Base-by-base conservation (phyloP, 495 filamentous ascomycete species). In the Baudoinia panamericana region DNA sequence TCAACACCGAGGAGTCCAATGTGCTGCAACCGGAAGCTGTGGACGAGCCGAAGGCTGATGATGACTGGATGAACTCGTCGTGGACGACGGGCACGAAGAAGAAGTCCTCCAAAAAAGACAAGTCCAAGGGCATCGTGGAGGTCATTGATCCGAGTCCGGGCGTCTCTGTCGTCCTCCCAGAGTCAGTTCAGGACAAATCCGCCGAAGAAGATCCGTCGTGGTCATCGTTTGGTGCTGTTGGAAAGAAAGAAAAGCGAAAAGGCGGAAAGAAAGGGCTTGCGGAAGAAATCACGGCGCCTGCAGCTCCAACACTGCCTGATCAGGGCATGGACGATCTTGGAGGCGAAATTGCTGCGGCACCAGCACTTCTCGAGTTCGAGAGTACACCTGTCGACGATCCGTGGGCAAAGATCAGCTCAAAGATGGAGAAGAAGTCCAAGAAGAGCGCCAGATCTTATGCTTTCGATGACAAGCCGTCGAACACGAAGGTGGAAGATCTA, bases 81-180 rank as follows among this genome's bases (percentile, higher is more conserved):
- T 51, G 47, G 47, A 37, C 46, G 2, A 54, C 51, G 12, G 47
- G 42, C 3, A 47, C 56, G 11, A 48, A 55, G n/a, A 60, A 57
- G 40, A 66, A 63, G 39, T 53, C 52, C 31, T 58, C 58, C 45
- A 65, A 65, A 47, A 63, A 61, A 27, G 41, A 36, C 30, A 55
- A 52, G 28, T 15, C 24, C 10, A 50, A 51, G 25, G 55, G 34
- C 19, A 43, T 51, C 12, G 32, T 49, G 6, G 54, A 51, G 27
- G 45, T 54, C 17, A 29, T 36, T 5, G 52, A 50, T 3, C 30
- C 38, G 13, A 38, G 43, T 12, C 39, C 51, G 2, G 48, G 31
- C 12, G 48, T 23, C 5, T 32, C 47, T 5, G 17, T 41, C 8
- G 18, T 54, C 7, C 35, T 35, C 41, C 51, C 54, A 3, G 52